Conservation (phyloP, 140 eudicot species). For the Bidens hawaiensis region DNA sequence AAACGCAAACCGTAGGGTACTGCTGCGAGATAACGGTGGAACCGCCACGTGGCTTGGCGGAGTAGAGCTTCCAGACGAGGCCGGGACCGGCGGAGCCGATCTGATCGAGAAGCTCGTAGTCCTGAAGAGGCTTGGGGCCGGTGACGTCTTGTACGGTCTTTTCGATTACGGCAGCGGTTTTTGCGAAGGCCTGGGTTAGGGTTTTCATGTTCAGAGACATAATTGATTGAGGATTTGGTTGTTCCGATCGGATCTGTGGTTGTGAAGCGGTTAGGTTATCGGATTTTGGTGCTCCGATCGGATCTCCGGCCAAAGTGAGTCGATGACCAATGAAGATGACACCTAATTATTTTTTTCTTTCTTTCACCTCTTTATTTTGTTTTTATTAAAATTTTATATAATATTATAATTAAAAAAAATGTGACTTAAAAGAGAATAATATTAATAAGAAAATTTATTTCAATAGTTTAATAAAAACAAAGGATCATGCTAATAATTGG, state of each 20-base stretch:
- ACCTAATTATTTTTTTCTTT: conserved; percentile 17
- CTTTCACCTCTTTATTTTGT: conserved; percentile 1
- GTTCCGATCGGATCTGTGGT: conserved; percentile 22
- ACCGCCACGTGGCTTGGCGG: conserved; percentile 74
- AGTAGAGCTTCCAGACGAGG: conserved; percentile 78
- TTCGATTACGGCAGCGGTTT: conserved; percentile 93
- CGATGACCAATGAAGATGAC: conserved; percentile 11
- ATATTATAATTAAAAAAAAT: too few relatives aligned
- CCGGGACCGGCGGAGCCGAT: conserved; percentile 99
- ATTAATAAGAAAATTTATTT: too few relatives aligned
- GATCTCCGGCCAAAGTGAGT: too few relatives aligned
- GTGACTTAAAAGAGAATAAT: too few relatives aligned
- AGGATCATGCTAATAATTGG: too few relatives aligned
- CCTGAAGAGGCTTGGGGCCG: conserved; percentile 86
- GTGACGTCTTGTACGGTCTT: conserved; percentile 94
- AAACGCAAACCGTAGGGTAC: conserved; percentile 85
- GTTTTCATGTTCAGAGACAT: conserved; percentile 96
- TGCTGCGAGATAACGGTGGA: conserved; percentile 32
- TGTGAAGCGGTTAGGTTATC: background rate
- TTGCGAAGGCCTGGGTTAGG: conserved; percentile 92
- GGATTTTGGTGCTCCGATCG: conserved; percentile 26
- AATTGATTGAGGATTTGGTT: conserved; percentile 18
- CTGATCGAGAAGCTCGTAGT: conserved; percentile 84
- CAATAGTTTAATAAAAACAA: too few relatives aligned
- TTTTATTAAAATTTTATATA: too few relatives aligned